phyloP scores from a whole-genome alignment of 805 yeast species.

The Candida michaelii region DNA sequence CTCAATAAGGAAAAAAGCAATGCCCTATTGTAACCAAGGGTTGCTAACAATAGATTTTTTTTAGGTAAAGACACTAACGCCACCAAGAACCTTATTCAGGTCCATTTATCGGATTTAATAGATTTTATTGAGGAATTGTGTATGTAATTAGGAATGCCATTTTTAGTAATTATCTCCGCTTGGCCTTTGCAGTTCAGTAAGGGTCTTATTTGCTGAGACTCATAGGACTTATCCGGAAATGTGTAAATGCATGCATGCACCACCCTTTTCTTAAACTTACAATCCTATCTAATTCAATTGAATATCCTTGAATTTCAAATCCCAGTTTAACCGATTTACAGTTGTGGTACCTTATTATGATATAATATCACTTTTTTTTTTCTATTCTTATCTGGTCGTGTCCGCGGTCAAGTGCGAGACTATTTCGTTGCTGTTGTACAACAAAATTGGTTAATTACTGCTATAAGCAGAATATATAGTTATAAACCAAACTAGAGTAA shows the following conservation, averaged over 20 bases:
- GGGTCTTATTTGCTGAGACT: too few species aligned
- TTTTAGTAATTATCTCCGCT: too few species aligned
- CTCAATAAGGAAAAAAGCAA: neutral
- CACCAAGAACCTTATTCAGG: too few species aligned
- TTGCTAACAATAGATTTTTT: neutral
- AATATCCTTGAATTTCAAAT: neutral
- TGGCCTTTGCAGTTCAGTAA: too few species aligned
- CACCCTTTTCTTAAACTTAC: too few species aligned
- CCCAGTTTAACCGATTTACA: neutral
- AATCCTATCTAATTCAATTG: too few species aligned
- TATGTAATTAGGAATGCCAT: too few species aligned
- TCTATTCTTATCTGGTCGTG: neutral
- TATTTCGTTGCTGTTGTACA: neutral
- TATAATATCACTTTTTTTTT: neutral
- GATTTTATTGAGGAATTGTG: too few species aligned
- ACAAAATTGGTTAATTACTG: neutral
- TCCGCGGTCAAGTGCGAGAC: neutral
- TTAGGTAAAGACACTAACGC: neutral
- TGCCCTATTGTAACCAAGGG: neutral
- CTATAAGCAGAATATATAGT: neutral
- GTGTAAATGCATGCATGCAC: too few species aligned
- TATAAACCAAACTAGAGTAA: too few species aligned
- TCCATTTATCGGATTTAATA: too few species aligned
- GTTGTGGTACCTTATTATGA: neutral
- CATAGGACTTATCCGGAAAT: too few species aligned